Evolutionary conservation across 2,329 filamentous ascomycete genomes (phyloP).

Genomic region (Microcyclospora pomicola): DNA sequence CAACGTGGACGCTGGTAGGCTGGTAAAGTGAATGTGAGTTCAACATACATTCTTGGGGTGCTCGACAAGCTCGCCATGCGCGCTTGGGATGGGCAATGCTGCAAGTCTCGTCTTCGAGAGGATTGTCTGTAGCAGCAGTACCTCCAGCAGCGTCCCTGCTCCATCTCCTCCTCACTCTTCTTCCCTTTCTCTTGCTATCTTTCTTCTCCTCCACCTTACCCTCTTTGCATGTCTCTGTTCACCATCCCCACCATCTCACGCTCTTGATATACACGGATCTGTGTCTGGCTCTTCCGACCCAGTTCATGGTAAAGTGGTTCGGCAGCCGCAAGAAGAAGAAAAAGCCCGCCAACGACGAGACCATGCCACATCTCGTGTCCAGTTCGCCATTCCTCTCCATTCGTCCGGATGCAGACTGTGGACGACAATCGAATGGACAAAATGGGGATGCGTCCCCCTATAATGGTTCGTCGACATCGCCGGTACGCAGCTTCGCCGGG

Average conservation of each 20-base stretch:
- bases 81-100: no score
- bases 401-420: slow-evolving; percentile 14
- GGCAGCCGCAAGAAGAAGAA: no score
- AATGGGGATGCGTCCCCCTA: neutral
- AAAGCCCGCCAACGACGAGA: neutral
- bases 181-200: no score
- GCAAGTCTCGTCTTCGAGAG: no score
- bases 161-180: neutral
- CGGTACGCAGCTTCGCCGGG: neutral
- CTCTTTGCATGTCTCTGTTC: neutral
- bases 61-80: no score
- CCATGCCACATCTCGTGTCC: slow-evolving; percentile 14
- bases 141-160: neutral
- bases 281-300: no score
- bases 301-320: no score
- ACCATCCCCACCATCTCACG: neutral
- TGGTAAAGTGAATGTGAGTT: no score
- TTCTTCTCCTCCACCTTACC: neutral
- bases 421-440: slow-evolving; percentile 2
- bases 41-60: no score
- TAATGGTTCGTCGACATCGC: neutral
- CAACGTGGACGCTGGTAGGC: no score
- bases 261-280: neutral
- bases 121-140: neutral
- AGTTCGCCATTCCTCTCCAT: slow-evolving; percentile 15